Base-by-base conservation (phyloP, 2,329 filamentous ascomycete species). In the Aspergillus japonicus region DNA sequence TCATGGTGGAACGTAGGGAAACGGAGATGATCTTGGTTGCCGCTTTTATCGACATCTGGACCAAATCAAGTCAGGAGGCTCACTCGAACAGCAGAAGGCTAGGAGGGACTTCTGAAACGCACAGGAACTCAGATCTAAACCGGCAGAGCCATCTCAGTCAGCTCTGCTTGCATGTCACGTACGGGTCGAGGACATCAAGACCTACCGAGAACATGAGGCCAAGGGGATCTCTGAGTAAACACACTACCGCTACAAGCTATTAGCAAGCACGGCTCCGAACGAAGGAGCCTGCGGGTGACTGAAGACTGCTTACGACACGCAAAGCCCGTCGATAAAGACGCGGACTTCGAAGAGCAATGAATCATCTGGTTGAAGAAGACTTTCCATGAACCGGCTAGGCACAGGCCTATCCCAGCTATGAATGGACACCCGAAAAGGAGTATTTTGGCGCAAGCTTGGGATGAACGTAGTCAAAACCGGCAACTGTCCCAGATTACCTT, bases 1-100 rank as follows among this genome's bases (percentile, higher is more conserved):
- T 90, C 86, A 55, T 82, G 81, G 58, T 89, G 86, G 68, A 95
- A 96, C 0, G 77, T 67, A 0, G 92, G 92, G 64, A 96, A 96
- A 35, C 78, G 82, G 48, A 96, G 82, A n/a, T 75, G 74, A 54
- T 87, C 83, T 11, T 81, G 81, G 50, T 86, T 85, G 56, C 84
- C 86, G 60, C 78, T 83, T 69, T 83, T 85, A 52, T 81, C 84
- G 66, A 82, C 60, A 54, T 75, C 75, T 73, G 35, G 5, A 48
- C 39, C n/a, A 26, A 31, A 21, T 12, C 21, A n/a, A 39, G 31
- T 64, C 60, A 63, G 54, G 19, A 19, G 49, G 31, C 14, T 5
- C 21, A 31, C 24, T 44, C 24, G 8, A 54, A 39, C 16, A 56
- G 39, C 39, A 54, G 73, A 56, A 67, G 82, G 78, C 78, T 56